phyloP scores from a whole-genome alignment of 2,329 filamentous ascomycete species.

The Aureobasidium melanogenum region DNA sequence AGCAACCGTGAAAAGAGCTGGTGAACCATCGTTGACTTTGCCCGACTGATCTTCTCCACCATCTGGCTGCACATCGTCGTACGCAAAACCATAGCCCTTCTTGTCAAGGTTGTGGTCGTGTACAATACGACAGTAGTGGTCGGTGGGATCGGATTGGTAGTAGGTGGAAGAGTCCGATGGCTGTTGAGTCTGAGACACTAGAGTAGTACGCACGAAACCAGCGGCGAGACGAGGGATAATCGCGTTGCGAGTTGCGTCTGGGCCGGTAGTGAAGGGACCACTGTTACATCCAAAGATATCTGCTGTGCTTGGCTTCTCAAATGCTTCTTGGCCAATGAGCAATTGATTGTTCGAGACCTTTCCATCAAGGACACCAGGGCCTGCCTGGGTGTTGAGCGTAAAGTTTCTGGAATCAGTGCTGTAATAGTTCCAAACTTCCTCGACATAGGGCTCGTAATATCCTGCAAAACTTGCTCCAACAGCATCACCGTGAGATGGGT shows the following conservation, averaged over 20 bases:
- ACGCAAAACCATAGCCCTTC: conserved; percentile 51
- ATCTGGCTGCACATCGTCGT: conserved; percentile 57
- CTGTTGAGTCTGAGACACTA: conserved; percentile 41
- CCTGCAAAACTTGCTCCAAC: conserved; percentile 41
- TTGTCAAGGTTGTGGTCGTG: conserved; percentile 50
- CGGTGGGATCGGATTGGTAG: conserved; percentile 30
- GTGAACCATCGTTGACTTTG: conserved; percentile 40
- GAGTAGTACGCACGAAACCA: conserved; percentile 66
- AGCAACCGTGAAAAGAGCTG: conserved; percentile 37
- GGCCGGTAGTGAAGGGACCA: conserved; percentile 49
- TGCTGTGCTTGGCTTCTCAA: conserved; percentile 48
- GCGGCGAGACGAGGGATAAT: conserved; percentile 69
- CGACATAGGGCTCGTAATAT: conserved; percentile 46
- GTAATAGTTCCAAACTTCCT: conserved; percentile 44
- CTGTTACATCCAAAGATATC: conserved; percentile 63
- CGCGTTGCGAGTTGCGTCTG: conserved; percentile 41
- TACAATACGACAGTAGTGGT: conserved; percentile 50
- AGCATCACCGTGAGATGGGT: conserved; percentile 39
- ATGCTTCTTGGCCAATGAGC: conserved; percentile 40
- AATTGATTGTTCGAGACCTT: conserved; percentile 35
- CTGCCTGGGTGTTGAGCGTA: conserved; percentile 57
- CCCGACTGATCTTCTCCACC: conserved; percentile 48
- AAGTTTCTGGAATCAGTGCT: conserved; percentile 21
- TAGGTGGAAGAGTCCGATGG: conserved; percentile 28
- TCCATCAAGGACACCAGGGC: conserved; percentile 45